Conservation (phyloP, 495 filamentous ascomycete species). For the Chaetomium fimeti region DNA sequence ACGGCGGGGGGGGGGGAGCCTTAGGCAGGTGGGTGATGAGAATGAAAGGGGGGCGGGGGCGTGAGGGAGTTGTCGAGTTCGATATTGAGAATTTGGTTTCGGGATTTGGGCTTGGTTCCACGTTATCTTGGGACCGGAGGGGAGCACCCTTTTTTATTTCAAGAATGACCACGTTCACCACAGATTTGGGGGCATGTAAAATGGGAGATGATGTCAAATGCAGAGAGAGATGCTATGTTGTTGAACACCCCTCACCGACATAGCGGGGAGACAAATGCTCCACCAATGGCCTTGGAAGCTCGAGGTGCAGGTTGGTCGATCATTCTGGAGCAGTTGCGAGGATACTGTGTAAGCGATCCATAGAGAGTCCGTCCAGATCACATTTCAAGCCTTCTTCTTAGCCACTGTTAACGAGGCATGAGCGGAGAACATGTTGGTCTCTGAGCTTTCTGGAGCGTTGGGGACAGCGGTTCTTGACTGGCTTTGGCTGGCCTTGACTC, state of each 20-base stretch:
- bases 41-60: too few species aligned
- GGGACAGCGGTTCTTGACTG: too few species aligned
- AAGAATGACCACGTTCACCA: neutral
- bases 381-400: too few species aligned
- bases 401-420: too few species aligned
- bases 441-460: too few species aligned
- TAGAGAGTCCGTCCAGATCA: too few species aligned
- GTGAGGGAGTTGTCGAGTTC: neutral
- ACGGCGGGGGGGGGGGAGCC: neutral
- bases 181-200: neutral
- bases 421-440: too few species aligned
- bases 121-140: neutral
- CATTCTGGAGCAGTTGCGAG: neutral
- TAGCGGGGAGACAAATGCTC: constrained; percentile 20
- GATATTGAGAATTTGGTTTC: neutral
- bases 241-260: constrained; percentile 23
- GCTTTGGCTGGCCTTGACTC: too few species aligned
- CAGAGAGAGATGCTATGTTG: neutral
- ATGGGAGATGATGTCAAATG: neutral
- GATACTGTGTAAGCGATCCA: too few species aligned
- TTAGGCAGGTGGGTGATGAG: neutral
- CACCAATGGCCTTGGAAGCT: constrained; percentile 15
- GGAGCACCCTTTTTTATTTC: neutral
- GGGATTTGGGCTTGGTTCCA: too few species aligned
- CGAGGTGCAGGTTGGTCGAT: neutral